Base-by-base conservation (phyloP, 441 rosid genomes). In the Eutrema salsugineum region DNA sequence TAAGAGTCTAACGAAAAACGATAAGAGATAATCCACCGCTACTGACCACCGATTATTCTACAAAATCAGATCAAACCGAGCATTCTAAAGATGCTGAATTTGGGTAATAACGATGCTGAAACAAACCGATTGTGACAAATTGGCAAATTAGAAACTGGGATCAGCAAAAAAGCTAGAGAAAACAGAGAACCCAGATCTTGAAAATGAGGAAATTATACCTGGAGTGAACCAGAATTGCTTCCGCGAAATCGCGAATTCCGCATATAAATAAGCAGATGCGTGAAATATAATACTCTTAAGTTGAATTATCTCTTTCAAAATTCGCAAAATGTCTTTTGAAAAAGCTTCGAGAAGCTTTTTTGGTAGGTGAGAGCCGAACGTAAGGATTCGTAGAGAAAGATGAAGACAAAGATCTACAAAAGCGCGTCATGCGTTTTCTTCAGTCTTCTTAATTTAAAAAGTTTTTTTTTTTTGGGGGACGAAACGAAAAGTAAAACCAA, bases 161-260 rank as follows among this genome's bases (percentile, higher is more conserved):
- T 53, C 28, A 6, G 15, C 5, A 6, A 33, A 6, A 27, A 27
- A 3, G 30, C 61, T 36, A 43, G 22, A 28, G 32, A 32, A 53
- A 43, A 20, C 62, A 74, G 16, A 35, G 32, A 55, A 43, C 63
- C 56, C 70, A 66, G 35, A 71, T 50, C 69, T 46, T 53, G 35
- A 56, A 62, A 66, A 68, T 24, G 71, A 14, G 8, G 28, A 20
- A 22, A 2, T 55, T 19, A 71, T 19, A 71, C 80, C 80, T 77
- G 80, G 72, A 77, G 35, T 5, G 58, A 59, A 28, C 76, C 77
- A 71, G 80, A 77, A 77, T 50, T 59, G 63, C 8, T 58, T 15
- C 32, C 63, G 7, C 62, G 76, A 19, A 51, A 77, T 77, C 72
- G 58, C 49, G 72, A 58, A 71, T 71, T 71, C 44, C 76, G 68